Base-by-base conservation (phyloP, 768 basidiomycete species). In the Russula olivacea region DNA sequence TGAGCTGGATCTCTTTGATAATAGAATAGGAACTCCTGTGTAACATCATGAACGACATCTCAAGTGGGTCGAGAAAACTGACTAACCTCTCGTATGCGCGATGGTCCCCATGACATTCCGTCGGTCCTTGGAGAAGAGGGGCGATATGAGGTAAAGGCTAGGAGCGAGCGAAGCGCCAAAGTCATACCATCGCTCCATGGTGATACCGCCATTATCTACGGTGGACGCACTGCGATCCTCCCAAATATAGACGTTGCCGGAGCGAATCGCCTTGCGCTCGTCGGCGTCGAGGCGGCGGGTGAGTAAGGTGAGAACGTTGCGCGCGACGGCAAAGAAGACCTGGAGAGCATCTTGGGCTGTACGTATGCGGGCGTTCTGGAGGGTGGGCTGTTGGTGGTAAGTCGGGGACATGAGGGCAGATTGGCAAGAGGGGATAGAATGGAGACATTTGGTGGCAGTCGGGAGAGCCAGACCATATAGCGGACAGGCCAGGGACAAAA, bases 11-110 rank as follows among this genome's bases (percentile, higher is more conserved):
- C 66, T 59, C 68, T 58, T 75, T 92, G 89, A 61, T 89, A 91
- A 73, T 92, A 92, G 70, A 91, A 91, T 28, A 92, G 77, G 69
- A 92, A 92, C 70, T 91, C 89, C 89, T 91, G 71, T 10, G 66
- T 61, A 52, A 63, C 59, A 59, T 48, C 38, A 56, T 63, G 9
- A n/a, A 14, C 57, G 50, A 12, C 2, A 11, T 14, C 7, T 2
- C 10, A 10, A n/a, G 52, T 10, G 3, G 8, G 6, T 52, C 8
- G 52, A n/a, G 11, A 21, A 8, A n/a, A 58, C 34, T 3, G 43
- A 70, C 85, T 64, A 70, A 88, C 89, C 73, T 92, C 90, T 73
- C 90, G 82, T 61, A 92, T 89, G 59, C 90, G 83, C 54, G 88
- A 90, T 45, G 90, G 85, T 47, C 87, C 88, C 90, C 90, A 92